Evolutionary conservation across 2,329 filamentous ascomycete genomes (phyloP), one percentile per base, ranked within the genome.

Genomic region (Colletotrichum cuscutae): DNA sequence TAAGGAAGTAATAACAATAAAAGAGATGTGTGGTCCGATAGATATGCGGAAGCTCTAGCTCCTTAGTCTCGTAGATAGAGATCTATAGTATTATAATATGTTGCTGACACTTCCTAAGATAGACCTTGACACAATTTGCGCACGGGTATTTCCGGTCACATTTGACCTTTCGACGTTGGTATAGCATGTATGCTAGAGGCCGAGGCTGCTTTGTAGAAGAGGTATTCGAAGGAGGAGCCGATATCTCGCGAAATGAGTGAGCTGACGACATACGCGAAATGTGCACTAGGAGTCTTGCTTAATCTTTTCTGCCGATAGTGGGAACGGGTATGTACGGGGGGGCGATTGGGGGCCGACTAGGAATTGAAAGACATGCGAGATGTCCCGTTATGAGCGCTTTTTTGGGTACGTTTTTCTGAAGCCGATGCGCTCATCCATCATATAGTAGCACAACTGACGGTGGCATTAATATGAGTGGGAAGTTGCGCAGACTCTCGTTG

Each of bases 131-230:
- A 76, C 89, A 91, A 75, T 90, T 90, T 69, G 88, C 86, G 76
- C 89, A 91, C 5, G 89, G 89, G 53, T 86, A 89, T 52, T 85
- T 86, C 72, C 89, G 85, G 77, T 90, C 88, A 80, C 89, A 91
- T 79, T 89, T 90, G 80, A 90, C 90, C 81, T 91, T 90, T 76
- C 89, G 86, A 76, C 88, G 86, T 78, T 90, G 89, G 77, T 89
- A 91, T 32, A 90, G 81, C n/a, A 89, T 86, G 75, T 88, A 89
- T 12, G 68, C 68, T 35, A 71, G 26, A 28, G 87, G 53, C 37
- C 65, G 52, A 30, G 67, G 56, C 28, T 64, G 57, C 30, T 66
- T 71, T 13, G 62, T 46, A 1, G 68, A 66, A n/a, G 62, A 26
- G 46, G 60, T 71, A 7, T 60, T 62, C 32, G 46, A 26, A 42